These are phyloP conservation scores for Ascomycota sp. DNA, from an alignment of 2,329 filamentous ascomycete species.

Conservation along the genomic window DNA sequence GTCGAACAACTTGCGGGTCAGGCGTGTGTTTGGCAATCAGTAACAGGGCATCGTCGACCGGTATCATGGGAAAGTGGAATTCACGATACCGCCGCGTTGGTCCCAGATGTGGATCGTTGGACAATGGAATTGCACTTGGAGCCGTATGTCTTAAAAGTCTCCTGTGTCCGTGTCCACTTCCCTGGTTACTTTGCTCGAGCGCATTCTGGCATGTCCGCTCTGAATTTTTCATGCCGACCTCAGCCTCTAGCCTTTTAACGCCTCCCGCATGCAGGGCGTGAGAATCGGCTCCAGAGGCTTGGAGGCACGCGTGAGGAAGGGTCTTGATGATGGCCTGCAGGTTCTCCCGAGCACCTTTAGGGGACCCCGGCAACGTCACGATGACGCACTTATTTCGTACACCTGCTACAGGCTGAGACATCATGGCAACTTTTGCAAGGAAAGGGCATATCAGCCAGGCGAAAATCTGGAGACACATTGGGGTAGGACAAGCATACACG, in stretches of 20 bases:
- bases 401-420: conserved; percentile 85
- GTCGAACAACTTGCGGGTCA: conserved; percentile 30
- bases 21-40: conserved; percentile 59
- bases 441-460: not conserved
- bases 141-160: conserved; percentile 53
- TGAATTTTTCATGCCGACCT: conserved; percentile 40
- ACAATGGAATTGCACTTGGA: conserved; percentile 32
- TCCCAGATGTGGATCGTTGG: conserved; percentile 39
- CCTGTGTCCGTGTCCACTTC: conserved; percentile 29
- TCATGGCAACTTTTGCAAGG: conserved; percentile 56
- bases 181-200: conserved; percentile 15
- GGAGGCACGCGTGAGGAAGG: conserved; percentile 85
- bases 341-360: conserved; percentile 89
- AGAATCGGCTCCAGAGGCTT: conserved; percentile 69
- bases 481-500: conserved; percentile 40
- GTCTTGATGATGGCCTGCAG: conserved; percentile 72
- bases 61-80: conserved; percentile 83
- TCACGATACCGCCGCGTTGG: conserved; percentile 56
- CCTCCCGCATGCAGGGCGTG: conserved; percentile 62
- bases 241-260: conserved; percentile 61
- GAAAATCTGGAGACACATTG: not conserved
- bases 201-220: conserved; percentile 11
- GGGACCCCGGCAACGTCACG: conserved; percentile 78
- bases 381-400: conserved; percentile 66
- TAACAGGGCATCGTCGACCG: conserved; percentile 59